Conservation (phyloP, 2,329 filamentous ascomycete genomes). For the Colletotrichum agaves region DNA sequence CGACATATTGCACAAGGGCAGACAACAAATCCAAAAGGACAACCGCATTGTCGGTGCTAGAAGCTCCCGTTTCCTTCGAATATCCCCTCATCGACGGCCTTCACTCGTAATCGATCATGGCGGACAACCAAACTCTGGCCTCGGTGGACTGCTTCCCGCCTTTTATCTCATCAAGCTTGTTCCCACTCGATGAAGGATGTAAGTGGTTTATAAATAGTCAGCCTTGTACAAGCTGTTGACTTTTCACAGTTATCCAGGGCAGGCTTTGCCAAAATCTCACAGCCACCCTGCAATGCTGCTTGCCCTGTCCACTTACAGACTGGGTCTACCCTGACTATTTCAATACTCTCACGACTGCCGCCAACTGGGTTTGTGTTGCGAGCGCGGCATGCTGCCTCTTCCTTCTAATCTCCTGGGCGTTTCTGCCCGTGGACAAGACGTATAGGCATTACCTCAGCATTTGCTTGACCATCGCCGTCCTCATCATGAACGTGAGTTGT, state of each 20-base stretch:
- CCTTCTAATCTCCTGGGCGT: constrained; percentile 80
- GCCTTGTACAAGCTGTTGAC: constrained; percentile 44
- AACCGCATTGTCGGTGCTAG: not conserved
- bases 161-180: constrained; percentile 73
- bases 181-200: constrained; percentile 74
- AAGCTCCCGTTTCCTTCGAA: not conserved
- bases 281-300: constrained; percentile 74
- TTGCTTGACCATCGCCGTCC: constrained; percentile 79
- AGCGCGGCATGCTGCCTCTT: constrained; percentile 79
- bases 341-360: constrained; percentile 66
- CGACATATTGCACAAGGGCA: not conserved
- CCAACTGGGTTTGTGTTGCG: constrained; percentile 86
- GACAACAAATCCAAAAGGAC: not conserved
- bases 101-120: constrained; percentile 6
- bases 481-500: constrained; percentile 80
- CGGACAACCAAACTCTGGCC: not conserved
- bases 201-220: constrained; percentile 48
- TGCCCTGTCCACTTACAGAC: constrained; percentile 88
- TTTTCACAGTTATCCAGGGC: constrained; percentile 64
- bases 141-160: constrained; percentile 67
- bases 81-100: not conserved
- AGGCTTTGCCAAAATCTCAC: constrained; percentile 62
- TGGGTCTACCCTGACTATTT: constrained; percentile 76
- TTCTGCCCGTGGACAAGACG: constrained; percentile 88
- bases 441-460: constrained; percentile 93